Evolutionary conservation across 2,329 filamentous ascomycete species (phyloP).

Genomic region (Hymenoscyphus scutula): DNA sequence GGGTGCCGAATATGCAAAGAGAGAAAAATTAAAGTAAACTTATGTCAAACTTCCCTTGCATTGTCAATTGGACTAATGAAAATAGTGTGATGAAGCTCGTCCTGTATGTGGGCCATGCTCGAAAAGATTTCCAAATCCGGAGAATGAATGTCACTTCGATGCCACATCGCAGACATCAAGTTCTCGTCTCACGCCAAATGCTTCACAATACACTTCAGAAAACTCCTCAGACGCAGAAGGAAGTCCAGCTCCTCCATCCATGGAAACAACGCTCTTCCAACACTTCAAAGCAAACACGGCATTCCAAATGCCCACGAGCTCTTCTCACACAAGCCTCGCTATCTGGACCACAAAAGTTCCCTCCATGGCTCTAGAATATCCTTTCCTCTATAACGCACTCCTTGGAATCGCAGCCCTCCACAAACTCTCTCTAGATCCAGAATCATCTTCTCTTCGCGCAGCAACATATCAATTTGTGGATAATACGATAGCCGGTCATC

Average conservation of each 20-base stretch:
- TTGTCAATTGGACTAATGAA: neutral
- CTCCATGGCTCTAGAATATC: slow-evolving; percentile 11
- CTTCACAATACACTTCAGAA: slow-evolving; percentile 1
- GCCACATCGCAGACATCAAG: neutral
- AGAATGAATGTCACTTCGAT: slow-evolving; percentile 15
- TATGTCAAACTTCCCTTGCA: neutral
- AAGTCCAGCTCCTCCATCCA: slow-evolving; percentile 6
- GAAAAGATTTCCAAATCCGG: slow-evolving; percentile 14
- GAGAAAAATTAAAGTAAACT: slow-evolving; percentile 19
- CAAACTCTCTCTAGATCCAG: slow-evolving; percentile 10
- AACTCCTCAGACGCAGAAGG: neutral
- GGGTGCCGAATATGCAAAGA: slow-evolving; percentile 20
- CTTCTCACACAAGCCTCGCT: slow-evolving; percentile 7
- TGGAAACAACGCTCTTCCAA: slow-evolving; percentile 17
- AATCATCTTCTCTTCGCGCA: slow-evolving; percentile 6
- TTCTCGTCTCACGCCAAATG: neutral
- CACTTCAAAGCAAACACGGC: slow-evolving; percentile 19
- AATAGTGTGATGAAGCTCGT: slow-evolving; percentile 16
- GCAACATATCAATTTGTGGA: slow-evolving; percentile 18
- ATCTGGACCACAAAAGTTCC: slow-evolving; percentile 17
- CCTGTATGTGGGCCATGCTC: slow-evolving; percentile 14
- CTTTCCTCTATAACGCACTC: slow-evolving; percentile 16
- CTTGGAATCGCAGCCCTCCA: slow-evolving; percentile 16
- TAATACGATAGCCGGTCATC: neutral
- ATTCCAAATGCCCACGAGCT: slow-evolving; percentile 9